Evolutionary conservation across 306 rosid species (phyloP).

Genomic region (Geum urbanum): DNA sequence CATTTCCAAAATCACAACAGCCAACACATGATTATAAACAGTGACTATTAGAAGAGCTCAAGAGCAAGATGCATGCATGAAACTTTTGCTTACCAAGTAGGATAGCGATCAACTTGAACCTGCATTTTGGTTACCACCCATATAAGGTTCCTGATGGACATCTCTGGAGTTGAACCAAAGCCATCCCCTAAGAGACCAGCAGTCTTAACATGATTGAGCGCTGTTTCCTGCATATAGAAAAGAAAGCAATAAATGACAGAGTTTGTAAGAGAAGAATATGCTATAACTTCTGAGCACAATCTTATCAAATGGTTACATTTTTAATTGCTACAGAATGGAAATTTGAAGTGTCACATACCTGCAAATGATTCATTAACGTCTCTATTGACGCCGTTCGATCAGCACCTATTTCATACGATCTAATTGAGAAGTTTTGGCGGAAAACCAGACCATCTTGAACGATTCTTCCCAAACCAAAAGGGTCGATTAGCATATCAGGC

Average conservation of each 20-base stretch:
- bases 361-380: constrained; percentile 95
- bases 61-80: constrained; percentile 1
- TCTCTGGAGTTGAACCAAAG: constrained; percentile 95
- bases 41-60: constrained; percentile 12
- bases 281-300: background rate
- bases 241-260: background rate
- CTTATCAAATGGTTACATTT: background rate
- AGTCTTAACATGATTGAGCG: constrained; percentile 90
- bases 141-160: constrained; percentile 89
- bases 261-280: background rate
- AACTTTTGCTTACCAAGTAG: constrained; percentile 70
- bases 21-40: background rate
- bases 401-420: constrained; percentile 99
- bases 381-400: constrained; percentile 98
- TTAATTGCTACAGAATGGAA: background rate
- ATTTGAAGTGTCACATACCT: constrained; percentile 39
- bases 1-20: background rate
- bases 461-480: constrained; percentile 86
- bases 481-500: constrained; percentile 82
- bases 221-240: constrained; percentile 67
- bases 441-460: constrained; percentile 96
- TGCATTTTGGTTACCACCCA: constrained; percentile 98
- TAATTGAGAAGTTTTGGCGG: constrained; percentile 85
- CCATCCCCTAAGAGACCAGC: constrained; percentile 96
- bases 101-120: constrained; percentile 92